Evolutionary conservation across 176 grass and related monocot species (phyloP), one percentile per base, ranked within the genome.

Genomic region (Panicum miliaceum): DNA sequence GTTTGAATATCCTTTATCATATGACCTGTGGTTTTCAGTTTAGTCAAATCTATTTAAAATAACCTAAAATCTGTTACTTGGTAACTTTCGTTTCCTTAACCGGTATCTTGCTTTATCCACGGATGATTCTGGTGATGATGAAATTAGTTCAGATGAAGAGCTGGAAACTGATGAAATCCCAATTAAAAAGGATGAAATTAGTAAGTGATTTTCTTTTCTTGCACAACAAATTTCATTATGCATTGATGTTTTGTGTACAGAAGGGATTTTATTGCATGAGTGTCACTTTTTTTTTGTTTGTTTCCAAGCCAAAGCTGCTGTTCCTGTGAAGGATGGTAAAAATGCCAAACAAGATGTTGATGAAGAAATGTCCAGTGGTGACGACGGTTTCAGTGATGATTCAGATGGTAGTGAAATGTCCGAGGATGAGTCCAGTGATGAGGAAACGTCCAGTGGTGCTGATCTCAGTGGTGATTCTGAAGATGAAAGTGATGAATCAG

Each of bases 1-100:
- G 13, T 75, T 65, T 69, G 81, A 82, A 68, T 81, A 83, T 92
- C 81, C 87, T 97, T 97, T 87, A 71, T 82, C 72, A 60, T 41
- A 22, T 45, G 9, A 47, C n/a, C 23, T 47, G 48, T 13, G 22
- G 56, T 26, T 61, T 68, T 66, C 12, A 26, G 3, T 47, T 80
- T 83, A 46, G 0, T 64, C 34, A 68, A 9, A 71, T 57, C 0
- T 73, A 46, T 40, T 48, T 66, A 36, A 45, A 66, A 35, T 19
- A 32, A 79, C 38, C 18, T 66, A 5, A 16, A 58, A 43, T 22
- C 10, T 73, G 6, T 59, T 22, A 11, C 65, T 12, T 65, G 46
- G 34, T 79, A 68, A 41, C 75, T 37, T 59, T 57, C 46, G 67
- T 79, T 69, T 71, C 68, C 82, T 69, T 84, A 65, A 89, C 82